A percentile compares a stretch with the other conserved stretches of the same genome.
Evolutionary conservation across 2,329 filamentous ascomycete genomes (phyloP).

Genomic region (Penicillium sclerotigenum): DNA sequence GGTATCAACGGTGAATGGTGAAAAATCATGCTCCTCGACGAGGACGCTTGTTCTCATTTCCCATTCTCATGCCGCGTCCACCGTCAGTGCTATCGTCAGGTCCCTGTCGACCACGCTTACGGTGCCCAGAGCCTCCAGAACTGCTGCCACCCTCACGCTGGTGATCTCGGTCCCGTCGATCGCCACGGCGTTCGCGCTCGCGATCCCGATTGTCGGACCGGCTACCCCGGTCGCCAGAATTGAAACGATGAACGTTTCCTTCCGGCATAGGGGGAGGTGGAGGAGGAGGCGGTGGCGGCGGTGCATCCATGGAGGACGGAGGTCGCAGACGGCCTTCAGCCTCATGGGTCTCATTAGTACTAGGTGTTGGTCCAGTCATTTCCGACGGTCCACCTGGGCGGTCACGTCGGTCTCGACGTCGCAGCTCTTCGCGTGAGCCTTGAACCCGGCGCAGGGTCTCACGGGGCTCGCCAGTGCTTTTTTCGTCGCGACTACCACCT

Average conservation of each 20-base stretch:
- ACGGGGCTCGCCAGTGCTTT: constrained; percentile 28
- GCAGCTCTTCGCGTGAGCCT: constrained; percentile 34
- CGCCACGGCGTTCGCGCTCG: constrained; percentile 36
- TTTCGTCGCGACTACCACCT: constrained; percentile 20
- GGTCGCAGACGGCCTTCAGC: constrained; percentile 36
- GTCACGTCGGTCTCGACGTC: constrained; percentile 37
- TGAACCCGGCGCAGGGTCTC: constrained; percentile 33
- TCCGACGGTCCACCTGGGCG: constrained; percentile 32
- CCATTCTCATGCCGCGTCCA: constrained; percentile 38
- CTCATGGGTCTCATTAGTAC: constrained; percentile 19
- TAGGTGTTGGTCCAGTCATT: constrained; percentile 13
- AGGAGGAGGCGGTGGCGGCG: constrained; percentile 30
- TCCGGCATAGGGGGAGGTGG: constrained; percentile 29
- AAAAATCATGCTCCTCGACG: constrained; percentile 38
- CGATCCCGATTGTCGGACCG: constrained; percentile 28
- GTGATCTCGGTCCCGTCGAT: constrained; percentile 36
- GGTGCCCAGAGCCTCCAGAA: constrained; percentile 28
- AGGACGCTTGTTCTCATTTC: constrained; percentile 42
- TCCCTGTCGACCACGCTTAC: constrained; percentile 40
- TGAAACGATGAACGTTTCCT: constrained; percentile 35
- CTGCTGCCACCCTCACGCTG: constrained; percentile 28
- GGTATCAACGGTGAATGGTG: neutral
- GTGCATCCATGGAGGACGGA: constrained; percentile 32
- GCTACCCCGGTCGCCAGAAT: constrained; percentile 35
- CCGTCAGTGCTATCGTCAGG: constrained; percentile 31